Conservation (phyloP, 1,139 yeast genomes). For the Hyphopichia burtonii region DNA sequence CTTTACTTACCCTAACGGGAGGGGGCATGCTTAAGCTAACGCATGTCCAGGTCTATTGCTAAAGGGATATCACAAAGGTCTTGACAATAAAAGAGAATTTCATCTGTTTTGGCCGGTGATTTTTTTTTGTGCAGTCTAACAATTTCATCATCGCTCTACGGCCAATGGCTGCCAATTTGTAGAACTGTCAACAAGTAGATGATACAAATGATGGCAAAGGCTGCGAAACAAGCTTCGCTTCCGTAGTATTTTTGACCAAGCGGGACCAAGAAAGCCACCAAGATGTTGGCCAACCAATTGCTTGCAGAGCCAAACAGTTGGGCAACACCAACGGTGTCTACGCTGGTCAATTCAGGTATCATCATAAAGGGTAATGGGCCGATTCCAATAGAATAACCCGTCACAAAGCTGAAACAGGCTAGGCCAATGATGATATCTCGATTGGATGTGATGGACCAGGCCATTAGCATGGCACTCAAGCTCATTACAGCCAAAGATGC, state of each 20-base stretch:
- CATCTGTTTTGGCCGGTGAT: background rate
- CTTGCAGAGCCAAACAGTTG: slow-evolving; percentile 85
- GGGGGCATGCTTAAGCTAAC: too few species aligned
- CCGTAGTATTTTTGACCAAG: slow-evolving; percentile 23
- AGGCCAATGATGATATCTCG: slow-evolving; percentile 51
- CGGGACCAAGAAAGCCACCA: slow-evolving; percentile 78
- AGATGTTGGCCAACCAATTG: slow-evolving; percentile 83
- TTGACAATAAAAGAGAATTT: background rate
- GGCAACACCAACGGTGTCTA: slow-evolving; percentile 72
- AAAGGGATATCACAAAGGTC: too few species aligned
- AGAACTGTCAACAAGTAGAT: background rate
- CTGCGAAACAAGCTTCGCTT: slow-evolving; percentile 17
- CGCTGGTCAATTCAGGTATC: slow-evolving; percentile 77
- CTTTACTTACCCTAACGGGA: too few species aligned
- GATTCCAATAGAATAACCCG: slow-evolving; percentile 79
- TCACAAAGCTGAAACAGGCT: slow-evolving; percentile 66
- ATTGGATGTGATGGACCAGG: slow-evolving; percentile 55
- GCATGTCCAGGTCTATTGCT: too few species aligned
- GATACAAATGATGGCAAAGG: background rate
- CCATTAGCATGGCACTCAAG: slow-evolving; percentile 54
- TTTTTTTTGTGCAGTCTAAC: too few species aligned
- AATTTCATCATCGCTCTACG: background rate
- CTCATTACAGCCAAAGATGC: slow-evolving; percentile 66
- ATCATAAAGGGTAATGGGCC: slow-evolving; percentile 91
- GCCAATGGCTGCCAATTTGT: background rate